These are phyloP conservation scores for Ophiocordyceps australis DNA, from an alignment of 2,329 filamentous ascomycete genomes.

Conservation along the genomic window DNA sequence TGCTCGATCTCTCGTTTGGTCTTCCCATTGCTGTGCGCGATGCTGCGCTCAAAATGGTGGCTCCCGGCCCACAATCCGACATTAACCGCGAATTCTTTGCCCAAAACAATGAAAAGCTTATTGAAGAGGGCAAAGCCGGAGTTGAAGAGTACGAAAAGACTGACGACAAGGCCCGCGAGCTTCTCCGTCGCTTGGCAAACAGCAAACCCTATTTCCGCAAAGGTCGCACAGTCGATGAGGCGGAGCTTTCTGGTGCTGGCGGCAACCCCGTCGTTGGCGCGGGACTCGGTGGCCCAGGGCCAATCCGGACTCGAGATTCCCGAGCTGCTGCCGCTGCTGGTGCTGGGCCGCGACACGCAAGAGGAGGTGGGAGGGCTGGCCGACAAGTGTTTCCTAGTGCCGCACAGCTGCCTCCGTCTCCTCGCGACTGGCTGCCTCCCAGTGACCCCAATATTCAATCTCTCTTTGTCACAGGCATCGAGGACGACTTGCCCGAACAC, in stretches of 20 bases:
- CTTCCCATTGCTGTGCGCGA: constrained; percentile 89
- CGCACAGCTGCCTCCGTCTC: constrained; percentile 59
- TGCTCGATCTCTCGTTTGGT: constrained; percentile 93
- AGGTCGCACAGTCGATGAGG: constrained; percentile 53
- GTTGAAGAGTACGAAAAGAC: constrained; percentile 91
- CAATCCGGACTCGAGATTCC: constrained; percentile 58
- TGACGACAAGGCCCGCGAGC: constrained; percentile 85
- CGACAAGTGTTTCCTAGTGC: constrained; percentile 48
- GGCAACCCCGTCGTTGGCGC: constrained; percentile 27
- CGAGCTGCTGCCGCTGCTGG: constrained; percentile 31
- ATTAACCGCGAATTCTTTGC: constrained; percentile 97
- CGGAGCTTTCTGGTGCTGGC: constrained; percentile 15
- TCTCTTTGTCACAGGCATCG: constrained; percentile 84
- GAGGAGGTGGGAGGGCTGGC: constrained; percentile 21
- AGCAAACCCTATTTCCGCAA: constrained; percentile 95
- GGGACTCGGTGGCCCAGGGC: constrained; percentile 47
- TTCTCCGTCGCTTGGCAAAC: constrained; percentile 67
- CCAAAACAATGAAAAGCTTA: constrained; percentile 88
- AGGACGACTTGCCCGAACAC: constrained; percentile 89
- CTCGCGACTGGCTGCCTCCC: constrained; percentile 74
- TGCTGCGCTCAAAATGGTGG: constrained; percentile 94
- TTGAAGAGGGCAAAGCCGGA: constrained; percentile 75
- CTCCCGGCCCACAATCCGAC: constrained; percentile 75
- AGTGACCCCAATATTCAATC: constrained; percentile 76
- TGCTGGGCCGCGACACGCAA: no score